Conservation (phyloP, 2,329 filamentous ascomycete species). For the Botryosphaeria dothidea region DNA sequence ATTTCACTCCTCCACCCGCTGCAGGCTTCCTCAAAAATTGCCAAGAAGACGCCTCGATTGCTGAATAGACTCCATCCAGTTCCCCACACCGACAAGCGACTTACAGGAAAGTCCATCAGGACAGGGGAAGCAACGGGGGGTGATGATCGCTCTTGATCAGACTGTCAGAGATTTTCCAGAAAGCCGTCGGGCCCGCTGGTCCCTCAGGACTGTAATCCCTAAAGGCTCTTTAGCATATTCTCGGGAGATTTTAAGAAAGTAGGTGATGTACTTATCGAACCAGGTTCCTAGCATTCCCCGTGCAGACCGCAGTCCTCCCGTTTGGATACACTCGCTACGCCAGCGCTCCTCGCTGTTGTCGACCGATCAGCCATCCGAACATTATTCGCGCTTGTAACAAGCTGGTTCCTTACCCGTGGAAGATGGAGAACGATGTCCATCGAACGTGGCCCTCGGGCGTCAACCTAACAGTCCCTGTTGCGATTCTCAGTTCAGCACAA, state of each 20-base stretch:
- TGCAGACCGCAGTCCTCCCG: slow-evolving; percentile 66
- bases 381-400: slow-evolving; percentile 27
- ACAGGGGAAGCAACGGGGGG: slow-evolving; percentile 21
- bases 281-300: slow-evolving; percentile 73
- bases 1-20: background rate
- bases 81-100: background rate
- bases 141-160: background rate
- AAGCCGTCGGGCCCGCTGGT: slow-evolving; percentile 72
- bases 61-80: background rate
- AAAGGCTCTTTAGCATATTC: background rate
- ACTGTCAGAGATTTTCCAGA: slow-evolving; percentile 71
- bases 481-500: background rate
- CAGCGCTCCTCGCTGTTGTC: slow-evolving; percentile 67
- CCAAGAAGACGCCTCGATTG: background rate
- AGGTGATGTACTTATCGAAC: slow-evolving; percentile 67
- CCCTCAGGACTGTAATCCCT: slow-evolving; percentile 68
- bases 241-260: background rate
- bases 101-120: slow-evolving; percentile 6
- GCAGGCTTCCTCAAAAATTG: background rate
- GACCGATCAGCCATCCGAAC: slow-evolving; percentile 24
- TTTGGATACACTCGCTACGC: slow-evolving; percentile 75
- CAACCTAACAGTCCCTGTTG: slow-evolving; percentile 60
- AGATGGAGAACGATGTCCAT: slow-evolving; percentile 71
- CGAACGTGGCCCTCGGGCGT: slow-evolving; percentile 71
- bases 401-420: slow-evolving; percentile 40